A percentile compares a stretch with the other conserved stretches of the same genome.
These are phyloP conservation scores for Microglena sp. DNA, from an alignment of 139 green algal species.

Conservation along the genomic window DNA sequence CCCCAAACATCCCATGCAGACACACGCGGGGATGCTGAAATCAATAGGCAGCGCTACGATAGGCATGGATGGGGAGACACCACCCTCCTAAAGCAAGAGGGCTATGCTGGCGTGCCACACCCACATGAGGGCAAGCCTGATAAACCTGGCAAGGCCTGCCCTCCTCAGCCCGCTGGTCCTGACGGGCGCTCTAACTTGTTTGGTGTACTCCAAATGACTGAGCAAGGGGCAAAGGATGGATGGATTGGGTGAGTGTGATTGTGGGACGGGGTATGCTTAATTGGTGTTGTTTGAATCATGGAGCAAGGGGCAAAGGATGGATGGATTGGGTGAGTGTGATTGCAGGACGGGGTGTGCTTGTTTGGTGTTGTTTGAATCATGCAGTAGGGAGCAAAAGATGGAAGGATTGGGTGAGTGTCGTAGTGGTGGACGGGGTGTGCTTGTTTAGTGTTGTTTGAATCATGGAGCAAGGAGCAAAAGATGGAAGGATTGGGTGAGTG, in stretches of 20 bases:
- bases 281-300: conserved; percentile 20
- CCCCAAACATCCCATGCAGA: too few species aligned
- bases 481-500: conserved; percentile 26
- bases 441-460: conserved; percentile 19
- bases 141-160: neutral
- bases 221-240: conserved; percentile 13
- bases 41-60: neutral
- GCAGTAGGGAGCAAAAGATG: conserved; percentile 17
- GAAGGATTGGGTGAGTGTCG: conserved; percentile 24
- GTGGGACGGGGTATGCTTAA: too few species aligned
- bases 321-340: conserved; percentile 25
- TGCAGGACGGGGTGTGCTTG: too few species aligned
- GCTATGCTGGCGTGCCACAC: conserved; percentile 7
- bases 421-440: too few species aligned
- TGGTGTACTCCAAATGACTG: conserved; percentile 22
- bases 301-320: conserved; percentile 16
- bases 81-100: conserved; percentile 25
- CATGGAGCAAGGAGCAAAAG: conserved; percentile 15
- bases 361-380: conserved; percentile 20
- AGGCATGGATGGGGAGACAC: conserved; percentile 33
- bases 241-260: conserved; percentile 26
- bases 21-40: neutral
- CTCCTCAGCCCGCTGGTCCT: neutral
- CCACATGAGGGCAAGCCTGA: neutral
- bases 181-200: conserved; percentile 19